phyloP scores from a whole-genome alignment of 2,329 filamentous ascomycete species.

The Dothistroma septosporum region DNA sequence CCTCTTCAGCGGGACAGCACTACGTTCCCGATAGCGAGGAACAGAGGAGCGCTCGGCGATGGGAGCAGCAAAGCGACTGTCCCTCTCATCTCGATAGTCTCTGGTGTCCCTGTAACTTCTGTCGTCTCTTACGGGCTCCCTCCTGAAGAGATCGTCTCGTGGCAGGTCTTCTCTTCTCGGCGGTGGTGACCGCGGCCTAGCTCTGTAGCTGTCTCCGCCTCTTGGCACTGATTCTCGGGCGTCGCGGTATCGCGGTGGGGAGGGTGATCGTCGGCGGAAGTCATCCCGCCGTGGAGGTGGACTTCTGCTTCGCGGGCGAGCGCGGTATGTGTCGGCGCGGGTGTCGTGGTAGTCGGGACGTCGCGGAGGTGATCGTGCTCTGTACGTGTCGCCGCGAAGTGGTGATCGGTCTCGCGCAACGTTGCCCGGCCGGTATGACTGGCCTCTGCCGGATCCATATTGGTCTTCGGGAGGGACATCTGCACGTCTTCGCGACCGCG shows the following conservation, averaged over 20 bases:
- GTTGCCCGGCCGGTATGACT: constrained; percentile 38
- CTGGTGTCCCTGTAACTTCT: constrained; percentile 28
- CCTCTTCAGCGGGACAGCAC: constrained; percentile 42
- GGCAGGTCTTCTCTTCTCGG: constrained; percentile 34
- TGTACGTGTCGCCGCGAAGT: constrained; percentile 34
- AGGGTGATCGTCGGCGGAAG: constrained; percentile 33
- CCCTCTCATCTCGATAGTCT: constrained; percentile 32
- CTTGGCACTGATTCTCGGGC: constrained; percentile 21
- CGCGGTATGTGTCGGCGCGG: constrained; percentile 32
- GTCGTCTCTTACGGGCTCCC: constrained; percentile 32
- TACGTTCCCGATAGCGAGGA: constrained; percentile 41
- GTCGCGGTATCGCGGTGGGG: constrained; percentile 29
- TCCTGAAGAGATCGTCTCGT: constrained; percentile 36
- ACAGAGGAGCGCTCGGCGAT: constrained; percentile 36
- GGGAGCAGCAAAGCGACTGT: constrained; percentile 22
- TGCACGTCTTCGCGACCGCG: constrained; percentile 15
- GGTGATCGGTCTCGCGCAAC: constrained; percentile 30
- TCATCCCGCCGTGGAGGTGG: constrained; percentile 30
- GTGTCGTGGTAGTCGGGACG: constrained; percentile 34
- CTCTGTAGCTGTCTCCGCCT: constrained; percentile 35
- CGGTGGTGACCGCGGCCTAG: constrained; percentile 31
- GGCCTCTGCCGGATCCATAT: constrained; percentile 33
- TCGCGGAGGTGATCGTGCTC: constrained; percentile 49
- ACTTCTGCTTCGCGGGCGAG: constrained; percentile 29
- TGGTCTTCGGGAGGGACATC: constrained; percentile 34